Conservation (phyloP, 352 stramenopile species). For the Globisporangium acanthophoron region DNA sequence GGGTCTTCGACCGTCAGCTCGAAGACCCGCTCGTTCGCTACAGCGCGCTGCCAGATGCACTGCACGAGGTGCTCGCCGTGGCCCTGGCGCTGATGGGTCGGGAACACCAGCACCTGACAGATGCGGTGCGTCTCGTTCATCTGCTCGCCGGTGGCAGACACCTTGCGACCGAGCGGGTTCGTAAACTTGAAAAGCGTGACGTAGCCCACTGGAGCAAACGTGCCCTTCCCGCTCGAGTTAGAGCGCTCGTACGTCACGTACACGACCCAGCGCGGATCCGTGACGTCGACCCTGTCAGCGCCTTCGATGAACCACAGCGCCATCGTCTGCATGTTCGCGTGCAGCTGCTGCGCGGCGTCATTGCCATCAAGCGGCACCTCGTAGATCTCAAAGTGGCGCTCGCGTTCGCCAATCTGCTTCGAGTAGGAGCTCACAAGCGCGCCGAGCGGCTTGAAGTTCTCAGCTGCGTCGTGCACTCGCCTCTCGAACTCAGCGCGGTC, state of each 20-base stretch:
- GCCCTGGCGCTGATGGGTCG: slow-evolving; percentile 72
- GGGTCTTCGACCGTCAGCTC: slow-evolving; percentile 85
- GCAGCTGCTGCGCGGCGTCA: slow-evolving; percentile 40
- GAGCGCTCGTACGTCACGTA: slow-evolving; percentile 73
- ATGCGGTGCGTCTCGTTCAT: slow-evolving; percentile 77
- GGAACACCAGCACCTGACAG: slow-evolving; percentile 79
- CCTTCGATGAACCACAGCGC: slow-evolving; percentile 86
- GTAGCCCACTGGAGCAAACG: slow-evolving; percentile 52
- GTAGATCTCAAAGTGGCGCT: slow-evolving; percentile 62
- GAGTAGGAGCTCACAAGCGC: slow-evolving; percentile 36
- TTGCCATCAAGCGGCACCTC: slow-evolving; percentile 57
- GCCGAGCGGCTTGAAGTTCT: slow-evolving; percentile 39
- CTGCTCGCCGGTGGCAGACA: slow-evolving; percentile 9
- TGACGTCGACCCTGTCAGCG: slow-evolving; percentile 67
- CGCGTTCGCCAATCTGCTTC: slow-evolving; percentile 10
- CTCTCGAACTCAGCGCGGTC: slow-evolving; percentile 35
- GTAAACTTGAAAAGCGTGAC: slow-evolving; percentile 83
- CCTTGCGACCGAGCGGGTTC: slow-evolving; percentile 65
- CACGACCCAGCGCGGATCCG: slow-evolving; percentile 66
- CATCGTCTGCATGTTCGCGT: slow-evolving; percentile 63
- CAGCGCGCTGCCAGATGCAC: slow-evolving; percentile 48
- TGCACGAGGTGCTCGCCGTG: slow-evolving; percentile 74
- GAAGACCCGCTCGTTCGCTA: slow-evolving; percentile 53
- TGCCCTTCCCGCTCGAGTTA: not conserved
- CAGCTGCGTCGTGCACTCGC: slow-evolving; percentile 12